Base-by-base conservation (phyloP, 2,329 filamentous ascomycete species). In the Alternaria dauci region DNA sequence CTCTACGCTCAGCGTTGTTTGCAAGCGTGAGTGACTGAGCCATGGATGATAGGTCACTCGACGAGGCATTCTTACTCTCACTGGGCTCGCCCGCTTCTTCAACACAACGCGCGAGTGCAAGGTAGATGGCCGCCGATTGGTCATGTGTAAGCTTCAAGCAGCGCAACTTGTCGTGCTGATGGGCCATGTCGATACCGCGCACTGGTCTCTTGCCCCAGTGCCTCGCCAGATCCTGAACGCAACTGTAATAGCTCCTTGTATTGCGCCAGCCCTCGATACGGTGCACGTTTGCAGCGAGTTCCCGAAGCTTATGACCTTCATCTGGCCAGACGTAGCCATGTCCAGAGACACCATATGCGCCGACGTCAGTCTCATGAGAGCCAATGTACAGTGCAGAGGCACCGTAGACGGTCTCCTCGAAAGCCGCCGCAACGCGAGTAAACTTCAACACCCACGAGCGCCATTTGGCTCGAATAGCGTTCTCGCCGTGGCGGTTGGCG, bases 261-360 rank as follows among this genome's bases (percentile, higher is more conserved):
- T 93, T 96, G 68, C 95, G 89, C 95, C 95, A 99, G 58, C 94
- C 95, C 81, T 99, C 95, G 63, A 99, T 96, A 58, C 95, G 87
- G 58, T 92, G 93, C 47, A 95, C 93, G 62, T 96, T 97, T 3
- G 93, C 94, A 16, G 93, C 91, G 38, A 99, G 86, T 79, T 99
- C 95, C 71, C 89, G 90, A 70, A 91, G 86, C 79, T 93, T 94
- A 8, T 90, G 86, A 41, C 84, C 82, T 57, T 97, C 93, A 71
- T 97, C 92, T 3, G 90, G 81, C 95, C 95, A 99, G 34, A 99
- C 94, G 75, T 96, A 98, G 41, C 95, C 95, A 76, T 98, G 95
- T 0, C 94, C 94, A 12, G 86, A 86, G 12, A 91, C 84, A 5
- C 85, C 86, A 4, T 85, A 84, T 41, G 71, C 70, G 32, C 75